Conservation (phyloP, 2,329 filamentous ascomycete species). For the Fusarium longipes region DNA sequence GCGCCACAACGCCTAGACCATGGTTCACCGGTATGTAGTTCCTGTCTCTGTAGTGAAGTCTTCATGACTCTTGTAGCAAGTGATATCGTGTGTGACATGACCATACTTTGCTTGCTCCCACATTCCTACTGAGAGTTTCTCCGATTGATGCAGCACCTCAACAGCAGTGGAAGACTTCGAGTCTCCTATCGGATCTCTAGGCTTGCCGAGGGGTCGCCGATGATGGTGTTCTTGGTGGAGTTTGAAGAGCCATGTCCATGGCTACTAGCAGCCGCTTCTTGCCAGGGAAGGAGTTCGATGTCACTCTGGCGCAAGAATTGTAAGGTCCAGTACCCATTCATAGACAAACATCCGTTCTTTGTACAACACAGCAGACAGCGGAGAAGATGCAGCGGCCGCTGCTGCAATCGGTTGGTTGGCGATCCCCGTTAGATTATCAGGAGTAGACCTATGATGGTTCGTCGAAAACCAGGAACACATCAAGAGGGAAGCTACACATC, state of each 20-base stretch:
- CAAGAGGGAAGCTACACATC: slow-evolving; percentile 25
- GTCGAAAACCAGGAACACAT: slow-evolving; percentile 26
- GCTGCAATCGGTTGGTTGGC: slow-evolving; percentile 29
- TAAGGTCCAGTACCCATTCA: slow-evolving; percentile 20
- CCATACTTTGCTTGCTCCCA: slow-evolving; percentile 2
- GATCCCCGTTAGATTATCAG: slow-evolving; percentile 20
- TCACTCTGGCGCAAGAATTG: slow-evolving; percentile 35
- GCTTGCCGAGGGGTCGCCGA: slow-evolving; percentile 36
- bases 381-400: slow-evolving; percentile 35
- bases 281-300: slow-evolving; percentile 29
- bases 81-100: slow-evolving; percentile 22
- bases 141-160: not conserved
- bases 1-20: slow-evolving; percentile 33
- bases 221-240: slow-evolving; percentile 40
- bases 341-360: slow-evolving; percentile 26
- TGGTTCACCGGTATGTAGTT: slow-evolving; percentile 37
- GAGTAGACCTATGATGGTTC: too few relatives aligned
- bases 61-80: slow-evolving; percentile 34
- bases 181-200: slow-evolving; percentile 4
- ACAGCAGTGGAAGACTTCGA: not conserved
- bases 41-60: slow-evolving; percentile 24
- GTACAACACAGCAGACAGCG: slow-evolving; percentile 4
- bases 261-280: slow-evolving; percentile 20
- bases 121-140: slow-evolving; percentile 9
- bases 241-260: slow-evolving; percentile 21